These are phyloP conservation scores for Borovskyia barvae DNA, from an alignment of 208 protist genomes.

Conservation along the genomic window DNA sequence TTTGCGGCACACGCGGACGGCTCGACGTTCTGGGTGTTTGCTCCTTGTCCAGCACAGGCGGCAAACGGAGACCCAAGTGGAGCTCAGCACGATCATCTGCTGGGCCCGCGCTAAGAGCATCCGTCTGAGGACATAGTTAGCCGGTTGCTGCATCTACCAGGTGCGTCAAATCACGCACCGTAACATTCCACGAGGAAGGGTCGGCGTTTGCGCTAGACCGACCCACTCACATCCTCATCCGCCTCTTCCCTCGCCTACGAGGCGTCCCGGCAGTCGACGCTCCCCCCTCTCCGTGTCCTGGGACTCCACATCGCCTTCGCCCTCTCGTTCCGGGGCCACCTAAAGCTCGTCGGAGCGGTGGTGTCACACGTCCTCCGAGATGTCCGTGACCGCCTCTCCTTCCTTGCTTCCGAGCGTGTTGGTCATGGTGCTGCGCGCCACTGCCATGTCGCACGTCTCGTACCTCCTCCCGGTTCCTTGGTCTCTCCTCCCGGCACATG, in stretches of 20 bases:
- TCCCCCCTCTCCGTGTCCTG: background rate
- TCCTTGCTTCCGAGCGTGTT: background rate
- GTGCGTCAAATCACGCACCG: too few relatives aligned
- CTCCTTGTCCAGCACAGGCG: background rate
- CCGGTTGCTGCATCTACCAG: too few relatives aligned
- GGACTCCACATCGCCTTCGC: background rate
- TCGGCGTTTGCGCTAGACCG: background rate
- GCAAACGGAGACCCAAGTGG: background rate
- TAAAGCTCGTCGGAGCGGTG: background rate
- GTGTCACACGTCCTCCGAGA: background rate
- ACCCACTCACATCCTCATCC: background rate
- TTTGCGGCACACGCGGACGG: conserved; percentile 11
- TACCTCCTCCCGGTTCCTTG: background rate
- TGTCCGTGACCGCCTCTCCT: background rate
- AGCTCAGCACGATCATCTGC: background rate
- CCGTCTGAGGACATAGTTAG: too few relatives aligned
- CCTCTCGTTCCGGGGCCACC: background rate
- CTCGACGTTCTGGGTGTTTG: conserved; percentile 4
- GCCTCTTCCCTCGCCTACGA: background rate
- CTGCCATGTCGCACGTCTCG: background rate
- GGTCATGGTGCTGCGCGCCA: background rate
- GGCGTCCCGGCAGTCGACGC: background rate
- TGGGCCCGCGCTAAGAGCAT: background rate
- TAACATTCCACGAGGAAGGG: too few relatives aligned
- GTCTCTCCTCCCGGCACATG: too few relatives aligned